Base-by-base conservation (phyloP, 495 filamentous ascomycete genomes). In the Trichoderma gamsii region DNA sequence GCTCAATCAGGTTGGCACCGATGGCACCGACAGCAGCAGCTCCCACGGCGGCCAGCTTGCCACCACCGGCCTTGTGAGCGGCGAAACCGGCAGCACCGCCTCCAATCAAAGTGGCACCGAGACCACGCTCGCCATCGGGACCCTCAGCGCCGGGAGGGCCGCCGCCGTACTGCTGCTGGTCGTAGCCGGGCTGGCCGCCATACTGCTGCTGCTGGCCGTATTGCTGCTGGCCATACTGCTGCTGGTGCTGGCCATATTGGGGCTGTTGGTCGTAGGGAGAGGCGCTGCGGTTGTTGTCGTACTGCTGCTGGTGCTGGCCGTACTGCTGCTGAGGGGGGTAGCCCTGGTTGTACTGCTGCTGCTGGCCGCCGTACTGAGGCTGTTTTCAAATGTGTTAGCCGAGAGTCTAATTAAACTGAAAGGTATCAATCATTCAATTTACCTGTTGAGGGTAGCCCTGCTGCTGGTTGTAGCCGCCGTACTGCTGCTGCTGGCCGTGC, bases 11-110 rank as follows among this genome's bases (percentile, higher is more conserved):
- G 52, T 86, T 88, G 21, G 86, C 86, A 0, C 82, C 85, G 2
- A 87, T 76, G 0, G 85, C 86, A 0, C 86, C 86, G 2, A 81
- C 84, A 0, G 84, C 79, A 9, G 79, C 71, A 0, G 85, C 86
- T 0, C 80, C 73, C 1, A 84, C 66, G 9, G 83, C 85, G 9
- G 81, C 83, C 7, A 88, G 69, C 8, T 76, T 73, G 0, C 84
- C 83, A 7, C 65, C 59, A n/a, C 74, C 73, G 1, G 77, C 63
- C 67, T 76, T 76, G 49, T 86, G 76, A 0, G 83, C 86, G 0
- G 85, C 49, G 32, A 85, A 81, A 0, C 79, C 85, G 43, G 85
- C 86, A 1, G 75, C 80, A 0, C 80, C 83, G 27, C 84, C 81
- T 15, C 86, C 86, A 0, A 83, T 66, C 0, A 87, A 73, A 1